phyloP scores from a whole-genome alignment of 805 yeast genomes.

The Metschnikowia koreensis region DNA sequence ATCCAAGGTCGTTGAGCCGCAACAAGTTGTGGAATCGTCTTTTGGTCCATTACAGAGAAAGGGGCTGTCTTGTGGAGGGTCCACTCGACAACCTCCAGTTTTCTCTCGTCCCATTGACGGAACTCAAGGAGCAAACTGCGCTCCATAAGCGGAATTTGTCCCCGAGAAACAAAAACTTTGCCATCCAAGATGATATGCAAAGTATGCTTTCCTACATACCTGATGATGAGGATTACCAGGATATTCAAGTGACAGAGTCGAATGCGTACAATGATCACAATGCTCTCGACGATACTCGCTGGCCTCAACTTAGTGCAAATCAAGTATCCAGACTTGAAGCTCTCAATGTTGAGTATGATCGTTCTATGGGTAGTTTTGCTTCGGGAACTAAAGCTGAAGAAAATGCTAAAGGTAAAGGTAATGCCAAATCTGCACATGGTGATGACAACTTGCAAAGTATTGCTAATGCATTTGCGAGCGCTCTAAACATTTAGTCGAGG shows the following conservation, averaged over 20 bases:
- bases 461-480: slow-evolving; percentile 19
- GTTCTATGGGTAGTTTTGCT: background rate
- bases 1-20: slow-evolving; percentile 71
- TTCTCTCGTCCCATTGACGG: slow-evolving; percentile 54
- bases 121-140: slow-evolving; percentile 14
- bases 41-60: slow-evolving; percentile 73
- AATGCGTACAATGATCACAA: background rate
- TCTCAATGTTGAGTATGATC: background rate
- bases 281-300: slow-evolving; percentile 12
- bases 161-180: slow-evolving; percentile 2
- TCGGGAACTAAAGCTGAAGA: background rate
- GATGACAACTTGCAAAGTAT: slow-evolving; percentile 11
- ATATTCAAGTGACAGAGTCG: background rate
- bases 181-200: slow-evolving; percentile 15
- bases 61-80: slow-evolving; percentile 89
- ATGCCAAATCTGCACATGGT: background rate
- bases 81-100: slow-evolving; percentile 75
- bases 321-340: slow-evolving; percentile 15
- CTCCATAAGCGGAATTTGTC: slow-evolving; percentile 17
- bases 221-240: slow-evolving; percentile 9
- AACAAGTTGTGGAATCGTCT: slow-evolving; percentile 78
- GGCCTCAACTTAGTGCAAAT: slow-evolving; percentile 18
- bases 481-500: slow-evolving; percentile 13
- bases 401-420: background rate
- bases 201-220: slow-evolving; percentile 17